phyloP scores from a whole-genome alignment of 176 grass and related monocot species.

The Canna indica region DNA sequence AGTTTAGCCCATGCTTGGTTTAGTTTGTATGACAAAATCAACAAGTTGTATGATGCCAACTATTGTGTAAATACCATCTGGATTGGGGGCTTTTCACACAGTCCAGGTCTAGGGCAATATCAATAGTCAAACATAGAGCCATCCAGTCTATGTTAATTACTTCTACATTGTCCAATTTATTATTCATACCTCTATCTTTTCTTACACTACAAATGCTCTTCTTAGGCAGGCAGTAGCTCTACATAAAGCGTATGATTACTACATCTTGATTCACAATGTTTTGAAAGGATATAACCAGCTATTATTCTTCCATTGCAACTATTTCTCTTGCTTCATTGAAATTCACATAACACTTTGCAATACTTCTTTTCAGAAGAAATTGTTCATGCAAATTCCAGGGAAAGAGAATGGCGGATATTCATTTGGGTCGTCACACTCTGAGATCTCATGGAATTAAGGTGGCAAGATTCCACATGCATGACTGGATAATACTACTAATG shows the following conservation, averaged over 20 bases:
- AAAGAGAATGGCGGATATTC: conserved; percentile 42
- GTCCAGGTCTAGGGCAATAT: too few relatives aligned
- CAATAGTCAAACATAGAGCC: neutral
- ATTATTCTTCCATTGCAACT: neutral
- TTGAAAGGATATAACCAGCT: neutral
- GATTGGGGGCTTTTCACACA: too few relatives aligned
- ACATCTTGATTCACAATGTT: too few relatives aligned
- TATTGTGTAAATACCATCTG: too few relatives aligned
- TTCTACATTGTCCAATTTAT: too few relatives aligned
- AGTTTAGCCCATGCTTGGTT: too few relatives aligned
- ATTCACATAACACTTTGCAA: neutral
- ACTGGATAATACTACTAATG: conserved; percentile 54
- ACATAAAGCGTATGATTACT: neutral
- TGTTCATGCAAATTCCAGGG: neutral
- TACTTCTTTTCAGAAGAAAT: neutral
- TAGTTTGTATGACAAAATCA: too few relatives aligned
- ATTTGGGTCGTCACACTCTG: conserved; percentile 46
- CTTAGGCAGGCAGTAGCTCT: neutral
- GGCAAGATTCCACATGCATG: conserved; percentile 54
- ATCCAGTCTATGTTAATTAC: neutral
- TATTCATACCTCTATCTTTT: neutral
- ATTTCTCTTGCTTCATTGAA: neutral
- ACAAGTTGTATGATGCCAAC: too few relatives aligned
- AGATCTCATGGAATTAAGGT: conserved; percentile 44
- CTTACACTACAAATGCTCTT: neutral